These are phyloP conservation scores for Amanita fuliginea DNA, from an alignment of 768 basidiomycete genomes.

Conservation along the genomic window DNA sequence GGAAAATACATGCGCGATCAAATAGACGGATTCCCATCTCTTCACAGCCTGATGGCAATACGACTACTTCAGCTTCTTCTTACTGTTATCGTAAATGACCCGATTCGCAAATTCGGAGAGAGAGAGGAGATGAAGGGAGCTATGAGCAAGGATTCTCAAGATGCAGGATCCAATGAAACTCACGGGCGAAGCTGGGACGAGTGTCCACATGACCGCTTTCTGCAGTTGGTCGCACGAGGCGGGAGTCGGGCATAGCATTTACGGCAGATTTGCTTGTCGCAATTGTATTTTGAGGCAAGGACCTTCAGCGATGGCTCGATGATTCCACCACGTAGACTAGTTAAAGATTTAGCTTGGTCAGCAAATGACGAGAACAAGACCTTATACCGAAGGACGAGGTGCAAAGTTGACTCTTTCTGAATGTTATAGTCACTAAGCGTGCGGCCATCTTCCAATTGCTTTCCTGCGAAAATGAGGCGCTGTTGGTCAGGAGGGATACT, in stretches of 20 bases:
- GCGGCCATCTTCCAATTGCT: conserved; percentile 97
- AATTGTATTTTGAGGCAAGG: conserved; percentile 96
- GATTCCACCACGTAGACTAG: conserved; percentile 94
- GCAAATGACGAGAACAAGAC: not conserved
- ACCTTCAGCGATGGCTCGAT: conserved; percentile 99
- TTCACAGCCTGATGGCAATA: not conserved
- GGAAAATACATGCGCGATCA: conserved; percentile 4
- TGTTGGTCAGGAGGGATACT: conserved; percentile 94
- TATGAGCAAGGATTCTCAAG: not conserved
- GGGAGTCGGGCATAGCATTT: conserved; percentile 99
- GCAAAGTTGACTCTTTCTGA: conserved; percentile 96
- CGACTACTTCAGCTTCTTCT: conserved; percentile 93
- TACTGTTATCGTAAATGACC: conserved; percentile 29
- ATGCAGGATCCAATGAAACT: conserved; percentile 20
- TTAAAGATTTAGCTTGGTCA: not conserved
- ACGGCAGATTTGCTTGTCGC: conserved; percentile 99
- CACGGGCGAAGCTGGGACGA: conserved; percentile 87
- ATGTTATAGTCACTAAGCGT: conserved; percentile 97
- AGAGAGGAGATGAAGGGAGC: too few relatives aligned
- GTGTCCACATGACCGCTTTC: conserved; percentile 88
- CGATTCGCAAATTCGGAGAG: too few relatives aligned
- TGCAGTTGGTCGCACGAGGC: conserved; percentile 98
- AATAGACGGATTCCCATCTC: not conserved
- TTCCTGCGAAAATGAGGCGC: conserved; percentile 93
- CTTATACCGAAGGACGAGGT: conserved; percentile 84